A percentile compares a stretch with the other conserved stretches of the same genome.
phyloP scores from a whole-genome alignment of 1,284 basidiomycete species.

The Naganishia sp. region DNA sequence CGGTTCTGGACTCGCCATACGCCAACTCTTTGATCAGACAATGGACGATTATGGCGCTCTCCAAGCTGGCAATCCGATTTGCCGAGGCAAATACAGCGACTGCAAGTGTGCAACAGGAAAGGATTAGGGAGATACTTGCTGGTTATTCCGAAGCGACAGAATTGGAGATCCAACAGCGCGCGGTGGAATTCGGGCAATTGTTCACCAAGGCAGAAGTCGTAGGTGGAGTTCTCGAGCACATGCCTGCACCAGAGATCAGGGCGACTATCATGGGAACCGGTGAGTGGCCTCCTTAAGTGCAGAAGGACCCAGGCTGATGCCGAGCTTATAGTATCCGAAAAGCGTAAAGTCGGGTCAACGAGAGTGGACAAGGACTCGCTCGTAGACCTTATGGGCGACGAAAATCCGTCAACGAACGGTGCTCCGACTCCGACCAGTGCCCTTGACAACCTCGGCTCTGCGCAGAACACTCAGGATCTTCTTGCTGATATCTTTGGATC shows the following conservation, averaged over 20 bases:
- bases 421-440: slow-evolving; percentile 36
- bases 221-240: slow-evolving; percentile 91
- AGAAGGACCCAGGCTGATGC: slow-evolving; percentile 18
- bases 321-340: slow-evolving; percentile 68
- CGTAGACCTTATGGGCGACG: slow-evolving; percentile 75
- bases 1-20: slow-evolving; percentile 90
- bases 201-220: slow-evolving; percentile 71
- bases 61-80: slow-evolving; percentile 82
- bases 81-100: slow-evolving; percentile 56
- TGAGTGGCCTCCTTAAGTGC: slow-evolving; percentile 52
- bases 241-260: slow-evolving; percentile 96
- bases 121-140: slow-evolving; percentile 73
- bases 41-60: slow-evolving; percentile 84
- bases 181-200: slow-evolving; percentile 89
- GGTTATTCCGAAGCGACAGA: slow-evolving; percentile 81
- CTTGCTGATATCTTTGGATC: slow-evolving; percentile 89
- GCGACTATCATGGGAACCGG: slow-evolving; percentile 88
- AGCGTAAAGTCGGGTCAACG: slow-evolving; percentile 88
- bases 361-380: slow-evolving; percentile 69
- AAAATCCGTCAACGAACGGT: slow-evolving; percentile 57
- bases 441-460: slow-evolving; percentile 44
- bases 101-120: slow-evolving; percentile 70
- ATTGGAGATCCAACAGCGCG: slow-evolving; percentile 91
- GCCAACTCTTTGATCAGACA: slow-evolving; percentile 87
- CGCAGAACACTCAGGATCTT: slow-evolving; percentile 80